phyloP scores from a whole-genome alignment of 768 basidiomycete species.

The Cystobasidiopsis lactophilus region DNA sequence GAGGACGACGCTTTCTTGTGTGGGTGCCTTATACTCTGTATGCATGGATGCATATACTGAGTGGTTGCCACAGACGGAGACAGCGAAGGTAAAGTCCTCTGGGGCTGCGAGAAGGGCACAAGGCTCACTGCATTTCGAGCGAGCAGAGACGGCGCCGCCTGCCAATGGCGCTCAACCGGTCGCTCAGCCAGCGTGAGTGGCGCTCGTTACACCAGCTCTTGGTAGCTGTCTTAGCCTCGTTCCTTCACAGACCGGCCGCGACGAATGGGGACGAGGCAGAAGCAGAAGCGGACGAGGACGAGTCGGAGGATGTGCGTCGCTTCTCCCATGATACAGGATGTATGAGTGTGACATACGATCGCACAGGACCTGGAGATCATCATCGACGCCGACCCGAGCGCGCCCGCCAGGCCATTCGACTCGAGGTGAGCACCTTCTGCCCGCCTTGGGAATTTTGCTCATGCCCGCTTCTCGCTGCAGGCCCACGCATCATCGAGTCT shows the following conservation, averaged over 20 bases:
- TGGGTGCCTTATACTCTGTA: no score
- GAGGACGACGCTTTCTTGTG: slow-evolving; percentile 19
- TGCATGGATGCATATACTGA: no score
- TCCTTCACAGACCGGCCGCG: slow-evolving; percentile 9
- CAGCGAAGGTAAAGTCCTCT: not conserved
- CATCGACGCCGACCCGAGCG: slow-evolving; percentile 43
- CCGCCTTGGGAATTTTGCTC: no score
- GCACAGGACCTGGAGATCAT: slow-evolving; percentile 74
- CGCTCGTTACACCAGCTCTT: no score
- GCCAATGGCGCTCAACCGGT: not conserved
- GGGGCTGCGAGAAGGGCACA: not conserved
- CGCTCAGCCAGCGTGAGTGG: no score
- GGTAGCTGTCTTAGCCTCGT: no score
- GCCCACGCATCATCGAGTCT: not conserved
- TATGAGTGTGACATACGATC: slow-evolving; percentile 3
- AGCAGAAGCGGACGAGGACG: slow-evolving; percentile 25
- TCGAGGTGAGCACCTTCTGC: not conserved
- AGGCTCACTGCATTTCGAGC: not conserved
- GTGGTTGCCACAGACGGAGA: not conserved
- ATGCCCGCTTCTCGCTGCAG: no score
- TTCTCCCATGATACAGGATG: slow-evolving; percentile 2
- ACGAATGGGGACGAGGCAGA: slow-evolving; percentile 29
- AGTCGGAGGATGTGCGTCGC: slow-evolving; percentile 33
- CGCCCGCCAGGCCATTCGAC: slow-evolving; percentile 43
- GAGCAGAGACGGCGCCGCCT: not conserved